Base-by-base conservation (phyloP, 495 filamentous ascomycete species). In the Beverwykella pulmonaria region DNA sequence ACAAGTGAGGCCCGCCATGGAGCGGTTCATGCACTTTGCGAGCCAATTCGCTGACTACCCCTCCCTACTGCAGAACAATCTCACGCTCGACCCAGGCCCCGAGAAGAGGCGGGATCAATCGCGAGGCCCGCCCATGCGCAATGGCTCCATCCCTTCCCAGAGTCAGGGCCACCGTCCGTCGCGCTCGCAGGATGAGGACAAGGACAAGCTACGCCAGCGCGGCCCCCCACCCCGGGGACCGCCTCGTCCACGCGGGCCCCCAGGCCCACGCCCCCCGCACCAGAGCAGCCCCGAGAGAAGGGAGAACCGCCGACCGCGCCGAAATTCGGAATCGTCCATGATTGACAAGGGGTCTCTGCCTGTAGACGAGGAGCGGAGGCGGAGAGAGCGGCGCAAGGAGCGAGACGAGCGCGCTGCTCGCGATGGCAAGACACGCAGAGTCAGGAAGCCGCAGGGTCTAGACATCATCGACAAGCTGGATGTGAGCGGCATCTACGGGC, bases 401-500 rank as follows among this genome's bases (percentile, higher is more conserved):
- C 85, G 90, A 30, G 79, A 88, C 71, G 81, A 80, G 72, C 79
- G 86, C 76, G 82, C 54, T 65, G 74, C 82, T 59, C 73, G 79
- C 30, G 81, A 82, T 39, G 75, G 75, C 58, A 78, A 76, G 62
- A 72, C 77, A 36, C 25, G 67, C 50, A 86, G 81, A 75, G 70
- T 73, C 27, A 85, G 81, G 75, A 81, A 77, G 72, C 79, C 78
- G 59, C 83, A 87, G 57, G 86, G 87, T 64, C 77, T 98, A 60
- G 95, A 99, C 76, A 84, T 98, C 54, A 99, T 99, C 70, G 95
- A 99, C 77, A 93, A 96, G 73, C 82, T 99, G 52, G 95, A 99
- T 82, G 94, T 93, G 48, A 97, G 93, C 12, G 93, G 93, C 70
- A 95, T 99, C 71, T 97, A 96, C 74, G 94, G 95, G 47, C 90